Conservation (phyloP, 306 rosid genomes). For the Spatholobus suberectus region DNA sequence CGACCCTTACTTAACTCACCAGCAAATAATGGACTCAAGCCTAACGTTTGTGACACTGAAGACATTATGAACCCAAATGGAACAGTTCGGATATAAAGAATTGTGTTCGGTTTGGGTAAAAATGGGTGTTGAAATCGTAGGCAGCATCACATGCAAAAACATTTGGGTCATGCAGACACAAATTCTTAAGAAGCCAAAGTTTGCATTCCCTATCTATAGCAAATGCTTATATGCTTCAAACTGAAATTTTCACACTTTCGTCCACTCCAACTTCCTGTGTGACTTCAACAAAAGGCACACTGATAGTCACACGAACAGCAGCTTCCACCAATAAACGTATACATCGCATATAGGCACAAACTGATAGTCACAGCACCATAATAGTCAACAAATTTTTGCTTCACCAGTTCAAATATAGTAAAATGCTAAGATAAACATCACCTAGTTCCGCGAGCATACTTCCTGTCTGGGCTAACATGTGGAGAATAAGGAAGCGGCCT, state of each 20-base stretch:
- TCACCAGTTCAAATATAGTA: neutral
- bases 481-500: constrained; percentile 32
- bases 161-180: neutral
- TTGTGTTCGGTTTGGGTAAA: neutral
- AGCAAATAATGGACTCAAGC: too few species aligned
- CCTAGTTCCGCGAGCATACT: constrained; percentile 60
- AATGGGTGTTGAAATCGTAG: too few species aligned
- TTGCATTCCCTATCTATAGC: neutral
- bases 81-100: neutral
- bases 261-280: neutral
- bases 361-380: constrained; percentile 2
- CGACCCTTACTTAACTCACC: too few species aligned
- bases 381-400: neutral
- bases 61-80: neutral
- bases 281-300: neutral
- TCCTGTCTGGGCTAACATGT: constrained; percentile 76
- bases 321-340: neutral
- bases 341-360: neutral
- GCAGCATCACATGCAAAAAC: neutral
- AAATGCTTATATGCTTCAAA: neutral
- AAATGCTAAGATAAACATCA: constrained; percentile 39
- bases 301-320: neutral
- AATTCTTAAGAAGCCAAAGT: neutral
- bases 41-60: too few species aligned
- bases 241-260: neutral